Evolutionary conservation across 805 yeast genomes (phyloP).

Genomic region (Alloascoidea hylecoeti): DNA sequence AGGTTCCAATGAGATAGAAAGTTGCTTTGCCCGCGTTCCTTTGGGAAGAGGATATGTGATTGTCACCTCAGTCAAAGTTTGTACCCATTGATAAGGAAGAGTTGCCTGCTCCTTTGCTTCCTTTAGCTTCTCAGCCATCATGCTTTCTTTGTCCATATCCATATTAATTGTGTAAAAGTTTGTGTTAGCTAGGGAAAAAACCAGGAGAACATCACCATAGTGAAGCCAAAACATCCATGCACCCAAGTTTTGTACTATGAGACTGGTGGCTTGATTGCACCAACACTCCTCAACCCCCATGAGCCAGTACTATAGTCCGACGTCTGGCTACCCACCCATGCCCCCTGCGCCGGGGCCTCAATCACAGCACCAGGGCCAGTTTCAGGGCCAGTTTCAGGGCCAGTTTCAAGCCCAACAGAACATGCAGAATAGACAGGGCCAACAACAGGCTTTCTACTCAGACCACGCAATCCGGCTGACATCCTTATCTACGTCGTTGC

Average conservation of each 20-base stretch:
- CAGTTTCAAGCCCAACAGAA: too few species aligned
- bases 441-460: not conserved
- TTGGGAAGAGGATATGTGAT: conserved; percentile 17
- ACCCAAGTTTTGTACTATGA: too few species aligned
- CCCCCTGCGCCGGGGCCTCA: conserved; percentile 1
- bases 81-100: conserved; percentile 22
- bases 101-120: conserved; percentile 1
- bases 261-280: too few species aligned
- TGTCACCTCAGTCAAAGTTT: conserved; percentile 27
- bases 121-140: not conserved
- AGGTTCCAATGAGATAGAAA: conserved; percentile 15
- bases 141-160: not conserved
- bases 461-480: not conserved
- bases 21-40: conserved; percentile 20
- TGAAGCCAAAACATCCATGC: too few species aligned
- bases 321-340: conserved; percentile 1
- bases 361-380: not conserved
- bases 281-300: not conserved
- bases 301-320: not conserved
- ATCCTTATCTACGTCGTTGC: too few species aligned
- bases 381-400: not conserved
- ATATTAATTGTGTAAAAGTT: not conserved
- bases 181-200: too few species aligned
- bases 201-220: not conserved
- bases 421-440: too few species aligned